Percentiles rank a stretch among this genome's conserved stretches.
Evolutionary conservation across 139 green algal genomes (phyloP).

Genomic region (Haematococcus lacustris): DNA sequence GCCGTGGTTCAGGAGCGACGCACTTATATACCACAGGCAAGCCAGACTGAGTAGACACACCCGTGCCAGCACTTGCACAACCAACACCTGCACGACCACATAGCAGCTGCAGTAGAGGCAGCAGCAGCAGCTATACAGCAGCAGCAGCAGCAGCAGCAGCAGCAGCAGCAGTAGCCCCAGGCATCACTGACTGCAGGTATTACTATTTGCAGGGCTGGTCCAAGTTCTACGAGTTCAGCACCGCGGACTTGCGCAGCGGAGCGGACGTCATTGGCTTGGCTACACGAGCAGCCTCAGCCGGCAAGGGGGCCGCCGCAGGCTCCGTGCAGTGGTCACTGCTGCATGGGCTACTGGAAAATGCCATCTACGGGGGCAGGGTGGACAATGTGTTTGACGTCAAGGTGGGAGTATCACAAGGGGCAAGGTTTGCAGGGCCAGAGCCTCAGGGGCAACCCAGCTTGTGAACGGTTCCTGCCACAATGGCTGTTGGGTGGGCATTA

Average conservation of each 20-base stretch:
- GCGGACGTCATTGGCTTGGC: slow-evolving; percentile 51
- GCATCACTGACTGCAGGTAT: background rate
- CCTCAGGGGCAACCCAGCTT: too few species aligned
- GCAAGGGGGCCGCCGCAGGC: background rate
- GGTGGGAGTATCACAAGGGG: too few species aligned
- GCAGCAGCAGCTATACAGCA: background rate
- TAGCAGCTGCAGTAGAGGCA: too few species aligned
- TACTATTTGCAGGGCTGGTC: slow-evolving; percentile 55
- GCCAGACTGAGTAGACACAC: background rate
- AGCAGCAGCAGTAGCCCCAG: background rate
- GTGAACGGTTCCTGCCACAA: too few species aligned
- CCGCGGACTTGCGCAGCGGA: slow-evolving; percentile 61
- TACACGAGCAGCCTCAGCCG: slow-evolving; percentile 1
- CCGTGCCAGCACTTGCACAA: slow-evolving; percentile 3
- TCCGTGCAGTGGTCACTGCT: slow-evolving; percentile 53
- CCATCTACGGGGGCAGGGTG: slow-evolving; percentile 75
- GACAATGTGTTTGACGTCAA: slow-evolving; percentile 58
- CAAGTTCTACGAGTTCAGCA: slow-evolving; percentile 80
- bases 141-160: background rate
- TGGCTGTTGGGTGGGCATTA: too few species aligned
- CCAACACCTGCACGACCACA: too few species aligned
- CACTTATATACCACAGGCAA: slow-evolving; percentile 62
- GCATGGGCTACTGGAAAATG: slow-evolving; percentile 64
- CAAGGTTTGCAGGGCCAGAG: too few species aligned
- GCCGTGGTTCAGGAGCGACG: slow-evolving; percentile 70